phyloP scores from a whole-genome alignment of 805 yeast species.

The Yamadazyma takamatsuzukensis region DNA sequence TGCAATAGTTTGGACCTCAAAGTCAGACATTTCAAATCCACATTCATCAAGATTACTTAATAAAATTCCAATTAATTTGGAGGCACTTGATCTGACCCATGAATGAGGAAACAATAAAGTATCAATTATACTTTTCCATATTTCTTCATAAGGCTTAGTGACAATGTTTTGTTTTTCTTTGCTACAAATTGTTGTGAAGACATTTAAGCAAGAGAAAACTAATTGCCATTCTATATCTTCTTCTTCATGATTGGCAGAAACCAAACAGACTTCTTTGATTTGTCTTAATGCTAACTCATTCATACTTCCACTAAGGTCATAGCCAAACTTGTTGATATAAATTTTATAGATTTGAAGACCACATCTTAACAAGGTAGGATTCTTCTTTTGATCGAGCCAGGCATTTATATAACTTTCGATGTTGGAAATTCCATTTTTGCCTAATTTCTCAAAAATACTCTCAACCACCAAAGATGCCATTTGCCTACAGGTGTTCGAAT shows the following conservation, averaged over 20 bases:
- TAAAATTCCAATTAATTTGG: conserved; percentile 54
- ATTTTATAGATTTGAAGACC: conserved; percentile 71
- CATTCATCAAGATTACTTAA: conserved; percentile 39
- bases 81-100: conserved; percentile 76
- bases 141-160: conserved; percentile 21
- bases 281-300: conserved; percentile 34
- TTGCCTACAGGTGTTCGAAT: conserved; percentile 74
- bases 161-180: conserved; percentile 30
- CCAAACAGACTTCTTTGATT: conserved; percentile 21
- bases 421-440: conserved; percentile 23
- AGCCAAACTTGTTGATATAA: conserved; percentile 48
- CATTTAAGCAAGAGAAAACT: conserved; percentile 61
- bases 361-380: conserved; percentile 57
- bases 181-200: conserved; percentile 42
- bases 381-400: conserved; percentile 61
- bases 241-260: conserved; percentile 29
- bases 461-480: conserved; percentile 66
- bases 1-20: conserved; percentile 64
- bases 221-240: conserved; percentile 68
- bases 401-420: conserved; percentile 44
- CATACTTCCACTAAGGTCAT: conserved; percentile 32
- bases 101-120: conserved; percentile 80
- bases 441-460: conserved; percentile 49
- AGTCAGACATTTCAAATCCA: conserved; percentile 31
- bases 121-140: conserved; percentile 53